Conservation (phyloP, 1,139 yeast species). For the Saccharomyces uvarum region DNA sequence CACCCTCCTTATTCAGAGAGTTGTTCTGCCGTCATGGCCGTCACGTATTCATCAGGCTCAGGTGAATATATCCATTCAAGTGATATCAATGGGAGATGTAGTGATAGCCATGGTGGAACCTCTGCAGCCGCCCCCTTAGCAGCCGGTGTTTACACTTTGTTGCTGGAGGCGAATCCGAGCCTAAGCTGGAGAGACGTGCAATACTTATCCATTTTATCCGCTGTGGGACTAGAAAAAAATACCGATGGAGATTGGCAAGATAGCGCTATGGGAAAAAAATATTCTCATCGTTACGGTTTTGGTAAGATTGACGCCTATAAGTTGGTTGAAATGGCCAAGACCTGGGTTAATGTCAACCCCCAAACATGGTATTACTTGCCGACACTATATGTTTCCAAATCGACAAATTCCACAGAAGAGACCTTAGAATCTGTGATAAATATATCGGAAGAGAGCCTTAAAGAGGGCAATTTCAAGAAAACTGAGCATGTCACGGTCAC, state of each 20-base stretch:
- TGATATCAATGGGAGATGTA: conserved; percentile 67
- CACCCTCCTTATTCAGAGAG: conserved; percentile 90
- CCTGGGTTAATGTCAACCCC: conserved; percentile 82
- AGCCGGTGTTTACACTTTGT: conserved; percentile 84
- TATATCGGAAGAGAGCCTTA: conserved; percentile 45
- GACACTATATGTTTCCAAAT: conserved; percentile 20
- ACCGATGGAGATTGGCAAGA: conserved; percentile 64
- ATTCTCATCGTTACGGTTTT: conserved; percentile 84
- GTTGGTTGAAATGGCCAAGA: conserved; percentile 64
- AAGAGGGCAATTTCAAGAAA: conserved; percentile 53
- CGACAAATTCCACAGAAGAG: conserved; percentile 23
- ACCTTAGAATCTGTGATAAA: conserved; percentile 39
- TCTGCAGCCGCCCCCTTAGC: conserved; percentile 99
- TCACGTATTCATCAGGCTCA: conserved; percentile 87
- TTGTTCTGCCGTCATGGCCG: conserved; percentile 94
- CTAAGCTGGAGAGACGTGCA: conserved; percentile 96
- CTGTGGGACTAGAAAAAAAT: conserved; percentile 55
- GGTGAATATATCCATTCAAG: conserved; percentile 89
- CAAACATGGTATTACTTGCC: conserved; percentile 70
- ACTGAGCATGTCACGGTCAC: conserved; percentile 84
- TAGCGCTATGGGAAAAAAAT: conserved; percentile 49
- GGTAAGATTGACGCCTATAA: conserved; percentile 83
- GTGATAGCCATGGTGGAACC: conserved; percentile 84
- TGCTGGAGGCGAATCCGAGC: conserved; percentile 71
- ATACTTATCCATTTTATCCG: conserved; percentile 65